Percentiles rank a stretch among this genome's conserved stretches.
Evolutionary conservation across 768 basidiomycete species (phyloP).

Genomic region (Russula lepida): DNA sequence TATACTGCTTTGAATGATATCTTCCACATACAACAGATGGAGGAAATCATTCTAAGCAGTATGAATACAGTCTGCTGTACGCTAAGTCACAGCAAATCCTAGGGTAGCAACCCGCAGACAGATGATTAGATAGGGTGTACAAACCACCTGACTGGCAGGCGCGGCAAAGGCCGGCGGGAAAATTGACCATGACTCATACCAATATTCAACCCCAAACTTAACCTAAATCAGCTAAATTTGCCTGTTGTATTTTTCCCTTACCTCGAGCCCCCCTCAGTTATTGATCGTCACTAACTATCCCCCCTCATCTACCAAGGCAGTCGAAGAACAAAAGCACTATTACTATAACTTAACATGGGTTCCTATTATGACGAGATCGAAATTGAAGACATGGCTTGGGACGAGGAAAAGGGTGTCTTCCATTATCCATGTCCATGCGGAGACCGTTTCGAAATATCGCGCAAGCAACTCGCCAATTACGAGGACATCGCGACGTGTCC

Average conservation of each 20-base stretch:
- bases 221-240: neutral
- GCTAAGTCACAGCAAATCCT: neutral
- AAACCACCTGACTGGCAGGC: no score
- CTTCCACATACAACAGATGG: neutral
- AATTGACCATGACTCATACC: neutral
- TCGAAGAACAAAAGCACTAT: neutral
- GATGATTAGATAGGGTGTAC: no score
- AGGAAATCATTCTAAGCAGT: neutral
- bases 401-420: slow-evolving; percentile 69
- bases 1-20: neutral
- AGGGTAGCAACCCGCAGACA: neutral
- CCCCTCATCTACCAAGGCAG: neutral
- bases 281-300: neutral
- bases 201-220: neutral
- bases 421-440: slow-evolving; percentile 98
- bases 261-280: neutral
- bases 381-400: slow-evolving; percentile 95
- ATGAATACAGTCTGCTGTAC: neutral
- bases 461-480: slow-evolving; percentile 72
- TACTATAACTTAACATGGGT: slow-evolving; percentile 42
- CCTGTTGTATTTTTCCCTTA: neutral
- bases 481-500: slow-evolving; percentile 97
- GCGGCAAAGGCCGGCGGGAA: neutral
- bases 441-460: slow-evolving; percentile 93
- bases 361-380: slow-evolving; percentile 95